Conservation (phyloP, 1,284 basidiomycete species). For the Takashimella koratensis region DNA sequence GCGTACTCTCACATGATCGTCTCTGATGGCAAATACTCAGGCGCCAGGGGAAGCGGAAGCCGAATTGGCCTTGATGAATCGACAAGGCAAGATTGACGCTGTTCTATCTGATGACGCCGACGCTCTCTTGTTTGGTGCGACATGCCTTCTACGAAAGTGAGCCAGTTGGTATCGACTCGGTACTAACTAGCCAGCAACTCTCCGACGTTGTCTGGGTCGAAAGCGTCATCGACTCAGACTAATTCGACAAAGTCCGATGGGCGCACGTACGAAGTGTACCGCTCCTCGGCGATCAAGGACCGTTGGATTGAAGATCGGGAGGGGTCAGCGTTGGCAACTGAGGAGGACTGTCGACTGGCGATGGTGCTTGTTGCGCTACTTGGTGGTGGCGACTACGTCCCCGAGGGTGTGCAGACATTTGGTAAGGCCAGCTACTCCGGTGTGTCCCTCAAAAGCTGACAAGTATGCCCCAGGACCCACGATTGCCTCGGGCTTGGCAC, state of each 20-base stretch:
- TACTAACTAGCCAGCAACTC: conserved; percentile 58
- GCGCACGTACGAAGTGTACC: conserved; percentile 68
- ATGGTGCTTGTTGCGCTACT: conserved; percentile 82
- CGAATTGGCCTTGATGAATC: conserved; percentile 82
- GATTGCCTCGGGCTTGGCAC: conserved; percentile 51
- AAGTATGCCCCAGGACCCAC: conserved; percentile 34
- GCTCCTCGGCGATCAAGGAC: conserved; percentile 53
- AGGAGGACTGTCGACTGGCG: conserved; percentile 61
- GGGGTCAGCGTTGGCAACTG: conserved; percentile 25
- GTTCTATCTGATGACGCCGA: conserved; percentile 92
- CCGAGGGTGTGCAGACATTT: conserved; percentile 47
- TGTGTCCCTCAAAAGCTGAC: too few species aligned
- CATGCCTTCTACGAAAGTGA: conserved; percentile 71
- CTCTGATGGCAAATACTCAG: conserved; percentile 41
- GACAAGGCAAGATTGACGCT: conserved; percentile 76
- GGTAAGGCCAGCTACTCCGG: conserved; percentile 35
- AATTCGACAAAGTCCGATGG: conserved; percentile 58
- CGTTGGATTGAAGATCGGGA: conserved; percentile 20
- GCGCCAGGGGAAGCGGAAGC: conserved; percentile 97
- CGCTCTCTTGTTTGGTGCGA: conserved; percentile 84
- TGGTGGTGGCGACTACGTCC: conserved; percentile 85
- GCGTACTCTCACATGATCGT: not conserved
- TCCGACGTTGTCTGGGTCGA: conserved; percentile 61
- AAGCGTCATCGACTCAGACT: conserved; percentile 17
- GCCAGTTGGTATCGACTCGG: conserved; percentile 8